These are phyloP conservation scores for Spathaspora sp. DNA, from an alignment of 805 yeast genomes.

Conservation along the genomic window DNA sequence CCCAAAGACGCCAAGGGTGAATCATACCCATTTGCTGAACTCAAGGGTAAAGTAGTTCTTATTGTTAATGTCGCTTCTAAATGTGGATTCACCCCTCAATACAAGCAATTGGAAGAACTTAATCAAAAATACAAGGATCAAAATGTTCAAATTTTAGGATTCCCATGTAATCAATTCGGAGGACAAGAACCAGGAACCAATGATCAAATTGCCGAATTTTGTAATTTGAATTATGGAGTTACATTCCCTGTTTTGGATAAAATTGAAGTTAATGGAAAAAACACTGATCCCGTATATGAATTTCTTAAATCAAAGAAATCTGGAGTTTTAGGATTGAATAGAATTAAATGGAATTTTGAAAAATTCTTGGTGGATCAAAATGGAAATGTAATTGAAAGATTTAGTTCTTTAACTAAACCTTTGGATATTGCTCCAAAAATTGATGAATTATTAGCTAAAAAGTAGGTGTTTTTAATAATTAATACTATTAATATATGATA, in stretches of 20 bases:
- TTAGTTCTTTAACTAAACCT: constrained; percentile 61
- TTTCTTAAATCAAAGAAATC: constrained; percentile 63
- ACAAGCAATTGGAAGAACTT: constrained; percentile 38
- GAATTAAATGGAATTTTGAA: constrained; percentile 45
- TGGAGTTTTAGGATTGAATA: constrained; percentile 41
- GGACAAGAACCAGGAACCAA: constrained; percentile 39
- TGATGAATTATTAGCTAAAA: constrained; percentile 47
- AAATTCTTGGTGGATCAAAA: constrained; percentile 39
- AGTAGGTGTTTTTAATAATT: not conserved
- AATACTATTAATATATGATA: too few relatives aligned
- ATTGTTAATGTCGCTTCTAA: constrained; percentile 44
- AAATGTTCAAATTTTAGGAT: constrained; percentile 36
- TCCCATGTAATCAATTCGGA: constrained; percentile 45
- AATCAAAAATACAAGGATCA: constrained; percentile 36
- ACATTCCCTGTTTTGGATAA: constrained; percentile 85
- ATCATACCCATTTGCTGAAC: constrained; percentile 31
- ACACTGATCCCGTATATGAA: constrained; percentile 76
- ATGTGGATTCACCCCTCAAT: constrained; percentile 45
- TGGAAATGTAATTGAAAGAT: constrained; percentile 47
- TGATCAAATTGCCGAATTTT: constrained; percentile 68
- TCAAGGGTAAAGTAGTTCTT: constrained; percentile 45
- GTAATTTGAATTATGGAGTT: constrained; percentile 82
- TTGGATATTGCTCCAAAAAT: constrained; percentile 39
- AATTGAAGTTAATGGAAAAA: constrained; percentile 83
- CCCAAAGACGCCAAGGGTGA: constrained; percentile 38